Percentiles rank a stretch among this genome's conserved stretches.
These are phyloP conservation scores for Pseudogymnoascus sp. DNA, from an alignment of 2,329 filamentous ascomycete species.

Conservation along the genomic window DNA sequence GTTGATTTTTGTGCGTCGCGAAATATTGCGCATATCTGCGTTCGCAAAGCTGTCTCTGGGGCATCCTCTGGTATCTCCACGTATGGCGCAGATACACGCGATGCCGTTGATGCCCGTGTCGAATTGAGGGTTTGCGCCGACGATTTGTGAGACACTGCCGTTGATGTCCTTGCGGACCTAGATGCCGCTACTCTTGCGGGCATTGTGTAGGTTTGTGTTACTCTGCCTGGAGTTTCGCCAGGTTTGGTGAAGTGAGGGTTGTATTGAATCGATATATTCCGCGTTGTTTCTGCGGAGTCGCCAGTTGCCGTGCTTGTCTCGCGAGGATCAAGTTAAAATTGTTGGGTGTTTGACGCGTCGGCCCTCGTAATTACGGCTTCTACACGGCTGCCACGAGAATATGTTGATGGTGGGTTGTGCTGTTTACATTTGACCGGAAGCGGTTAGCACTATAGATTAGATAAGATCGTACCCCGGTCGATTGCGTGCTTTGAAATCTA, in stretches of 20 bases:
- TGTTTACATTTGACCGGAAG: slow-evolving; percentile 9
- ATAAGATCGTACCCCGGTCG: slow-evolving; percentile 4
- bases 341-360: not conserved
- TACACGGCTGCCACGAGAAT: slow-evolving; percentile 1
- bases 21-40: slow-evolving; percentile 65
- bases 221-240: not conserved
- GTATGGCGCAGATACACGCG: slow-evolving; percentile 30
- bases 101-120: slow-evolving; percentile 33
- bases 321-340: not conserved
- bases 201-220: slow-evolving; percentile 29
- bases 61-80: slow-evolving; percentile 63
- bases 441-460: not conserved
- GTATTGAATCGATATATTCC: not conserved
- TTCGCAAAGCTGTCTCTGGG: slow-evolving; percentile 61
- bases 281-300: not conserved
- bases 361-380: slow-evolving; percentile 1
- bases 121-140: slow-evolving; percentile 32
- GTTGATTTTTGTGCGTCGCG: slow-evolving; percentile 81
- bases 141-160: slow-evolving; percentile 34
- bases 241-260: not conserved
- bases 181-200: slow-evolving; percentile 36
- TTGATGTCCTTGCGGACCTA: slow-evolving; percentile 33
- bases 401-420: slow-evolving; percentile 8
- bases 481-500: slow-evolving; percentile 8
- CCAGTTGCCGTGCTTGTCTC: not conserved